These are phyloP conservation scores for Ustilago nuda DNA, from an alignment of 1,284 basidiomycete genomes.

Conservation along the genomic window DNA sequence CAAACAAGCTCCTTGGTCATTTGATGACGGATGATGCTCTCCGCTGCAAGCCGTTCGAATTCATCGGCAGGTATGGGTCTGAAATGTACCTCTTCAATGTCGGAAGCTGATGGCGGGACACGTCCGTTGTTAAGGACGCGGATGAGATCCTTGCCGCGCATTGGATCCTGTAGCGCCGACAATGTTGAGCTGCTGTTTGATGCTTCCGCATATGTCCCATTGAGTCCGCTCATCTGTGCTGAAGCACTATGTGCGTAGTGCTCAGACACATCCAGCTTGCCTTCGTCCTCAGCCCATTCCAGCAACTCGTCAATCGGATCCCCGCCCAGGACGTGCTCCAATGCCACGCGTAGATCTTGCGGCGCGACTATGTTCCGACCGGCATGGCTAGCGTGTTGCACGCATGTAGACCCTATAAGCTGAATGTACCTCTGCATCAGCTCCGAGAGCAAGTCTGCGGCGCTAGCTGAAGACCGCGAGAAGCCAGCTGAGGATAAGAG, in stretches of 20 bases:
- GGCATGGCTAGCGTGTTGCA: slow-evolving; percentile 47
- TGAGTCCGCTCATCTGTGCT: slow-evolving; percentile 16
- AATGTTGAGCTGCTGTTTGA: slow-evolving; percentile 9
- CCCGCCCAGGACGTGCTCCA: slow-evolving; percentile 56
- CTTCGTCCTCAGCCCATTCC: slow-evolving; percentile 58
- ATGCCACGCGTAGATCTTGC: slow-evolving; percentile 48
- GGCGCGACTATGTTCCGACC: slow-evolving; percentile 39
- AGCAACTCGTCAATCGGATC: slow-evolving; percentile 50
- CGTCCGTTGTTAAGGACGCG: slow-evolving; percentile 35
- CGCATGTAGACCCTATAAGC: slow-evolving; percentile 42
- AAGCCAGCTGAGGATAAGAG: slow-evolving; percentile 54
- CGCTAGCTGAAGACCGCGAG: slow-evolving; percentile 47
- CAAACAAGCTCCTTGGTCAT: slow-evolving; percentile 31
- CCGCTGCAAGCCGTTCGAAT: slow-evolving; percentile 31
- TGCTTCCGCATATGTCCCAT: slow-evolving; percentile 13
- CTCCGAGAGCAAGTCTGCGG: slow-evolving; percentile 51
- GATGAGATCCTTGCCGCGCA: slow-evolving; percentile 46
- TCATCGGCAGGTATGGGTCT: slow-evolving; percentile 14
- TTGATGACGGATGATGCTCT: slow-evolving; percentile 28
- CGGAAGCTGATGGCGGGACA: slow-evolving; percentile 16
- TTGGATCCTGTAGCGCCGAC: slow-evolving; percentile 34
- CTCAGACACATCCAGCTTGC: slow-evolving; percentile 14
- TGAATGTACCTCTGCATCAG: slow-evolving; percentile 58
- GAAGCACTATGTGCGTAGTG: not conserved
- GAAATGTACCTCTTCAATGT: slow-evolving; percentile 32